phyloP scores from a whole-genome alignment of 1,284 basidiomycete species.

The Leccinum huronense region DNA sequence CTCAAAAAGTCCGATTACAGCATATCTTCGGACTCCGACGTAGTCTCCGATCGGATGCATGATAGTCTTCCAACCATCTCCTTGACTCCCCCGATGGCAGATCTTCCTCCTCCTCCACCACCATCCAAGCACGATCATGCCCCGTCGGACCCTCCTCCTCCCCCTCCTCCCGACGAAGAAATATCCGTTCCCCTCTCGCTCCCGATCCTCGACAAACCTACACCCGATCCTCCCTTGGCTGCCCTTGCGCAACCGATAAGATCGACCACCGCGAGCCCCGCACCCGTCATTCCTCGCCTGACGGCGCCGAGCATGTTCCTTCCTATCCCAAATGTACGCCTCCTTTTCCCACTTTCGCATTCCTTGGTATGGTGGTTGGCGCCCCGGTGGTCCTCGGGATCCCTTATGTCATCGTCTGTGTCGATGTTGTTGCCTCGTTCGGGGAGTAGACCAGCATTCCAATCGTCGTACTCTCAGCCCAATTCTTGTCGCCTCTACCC shows the following conservation, averaged over 20 bases:
- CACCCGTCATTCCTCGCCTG: conserved; percentile 50
- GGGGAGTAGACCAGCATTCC: background rate
- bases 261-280: conserved; percentile 26
- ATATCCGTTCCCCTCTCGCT: background rate
- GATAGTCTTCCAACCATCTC: conserved; percentile 1
- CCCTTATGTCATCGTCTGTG: conserved; percentile 36
- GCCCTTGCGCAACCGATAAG: conserved; percentile 40
- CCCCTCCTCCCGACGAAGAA: background rate
- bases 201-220: conserved; percentile 39
- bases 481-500: conserved; percentile 3
- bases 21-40: conserved; percentile 17
- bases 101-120: conserved; percentile 16
- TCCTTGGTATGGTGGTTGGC: conserved; percentile 60
- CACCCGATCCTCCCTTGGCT: background rate
- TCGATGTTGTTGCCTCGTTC: conserved; percentile 16
- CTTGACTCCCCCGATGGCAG: conserved; percentile 13
- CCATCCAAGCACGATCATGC: conserved; percentile 12
- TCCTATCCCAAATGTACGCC: conserved; percentile 76
- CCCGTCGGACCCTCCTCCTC: background rate
- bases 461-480: background rate
- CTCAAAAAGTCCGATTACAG: conserved; percentile 12
- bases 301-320: conserved; percentile 73
- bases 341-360: conserved; percentile 39
- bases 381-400: conserved; percentile 33
- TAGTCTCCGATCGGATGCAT: conserved; percentile 7